phyloP scores from a whole-genome alignment of 345 rosid genomes.

The Balakata baccata region DNA sequence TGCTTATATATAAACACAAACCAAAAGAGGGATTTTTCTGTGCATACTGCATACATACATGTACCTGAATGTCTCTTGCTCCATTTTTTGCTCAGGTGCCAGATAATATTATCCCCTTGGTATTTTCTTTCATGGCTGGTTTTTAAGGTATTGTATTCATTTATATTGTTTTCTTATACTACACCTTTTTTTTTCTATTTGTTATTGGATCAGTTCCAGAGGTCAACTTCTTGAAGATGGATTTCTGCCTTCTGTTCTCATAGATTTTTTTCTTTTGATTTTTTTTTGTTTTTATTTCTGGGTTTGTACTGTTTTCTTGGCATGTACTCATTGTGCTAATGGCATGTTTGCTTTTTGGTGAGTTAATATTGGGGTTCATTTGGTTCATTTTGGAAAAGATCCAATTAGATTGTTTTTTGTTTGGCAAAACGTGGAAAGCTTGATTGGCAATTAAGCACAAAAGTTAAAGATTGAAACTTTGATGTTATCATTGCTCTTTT shows the following conservation, averaged over 20 bases:
- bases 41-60: neutral
- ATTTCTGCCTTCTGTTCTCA: neutral
- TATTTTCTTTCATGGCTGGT: constrained; percentile 20
- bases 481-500: constrained; percentile 16
- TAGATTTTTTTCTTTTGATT: neutral
- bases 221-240: neutral
- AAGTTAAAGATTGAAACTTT: constrained; percentile 18
- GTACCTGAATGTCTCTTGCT: constrained; percentile 3
- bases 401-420: constrained; percentile 16
- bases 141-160: constrained; percentile 28
- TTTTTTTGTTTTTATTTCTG: constrained; percentile 7
- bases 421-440: constrained; percentile 12
- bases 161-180: neutral
- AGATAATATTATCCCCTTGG: constrained; percentile 13
- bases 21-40: constrained; percentile 13
- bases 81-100: constrained; percentile 18
- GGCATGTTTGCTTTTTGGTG: constrained; percentile 8
- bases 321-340: constrained; percentile 1
- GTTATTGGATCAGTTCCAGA: neutral
- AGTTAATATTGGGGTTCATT: neutral
- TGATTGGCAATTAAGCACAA: neutral
- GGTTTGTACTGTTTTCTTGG: constrained; percentile 3
- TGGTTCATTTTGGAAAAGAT: constrained; percentile 20
- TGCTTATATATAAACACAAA: constrained; percentile 8
- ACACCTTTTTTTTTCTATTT: neutral